A percentile compares a stretch with the other conserved stretches of the same genome.
Conservation (phyloP, 2,329 filamentous ascomycete genomes). For the Botrytis hyacinthi region DNA sequence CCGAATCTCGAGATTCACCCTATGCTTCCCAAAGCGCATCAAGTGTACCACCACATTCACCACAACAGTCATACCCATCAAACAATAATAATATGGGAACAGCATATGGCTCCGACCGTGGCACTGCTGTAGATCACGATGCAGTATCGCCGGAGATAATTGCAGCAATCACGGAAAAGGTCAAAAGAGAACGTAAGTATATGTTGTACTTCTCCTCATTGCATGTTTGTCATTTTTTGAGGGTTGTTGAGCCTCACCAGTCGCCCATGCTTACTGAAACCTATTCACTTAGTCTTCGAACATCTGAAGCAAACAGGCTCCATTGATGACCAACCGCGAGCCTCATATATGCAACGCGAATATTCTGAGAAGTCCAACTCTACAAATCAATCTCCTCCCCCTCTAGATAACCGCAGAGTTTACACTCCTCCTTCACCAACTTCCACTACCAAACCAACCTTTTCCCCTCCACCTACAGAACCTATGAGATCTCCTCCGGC, state of each 20-base stretch:
- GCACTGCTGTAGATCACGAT: conserved; percentile 31
- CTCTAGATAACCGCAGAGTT: conserved; percentile 41
- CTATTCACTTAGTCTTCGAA: conserved; percentile 33
- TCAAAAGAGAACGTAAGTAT: conserved; percentile 53
- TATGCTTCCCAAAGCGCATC: conserved; percentile 24
- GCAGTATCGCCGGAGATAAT: conserved; percentile 59
- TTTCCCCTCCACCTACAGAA: conserved; percentile 37
- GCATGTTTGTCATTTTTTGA: conserved; percentile 27
- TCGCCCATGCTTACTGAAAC: conserved; percentile 24
- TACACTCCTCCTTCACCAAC: conserved; percentile 56
- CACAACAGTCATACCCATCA: conserved; percentile 13
- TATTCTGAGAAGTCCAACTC: conserved; percentile 37
- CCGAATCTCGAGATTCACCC: conserved; percentile 32
- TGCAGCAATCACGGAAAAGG: conserved; percentile 57
- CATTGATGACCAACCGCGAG: conserved; percentile 34
- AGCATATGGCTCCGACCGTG: conserved; percentile 25
- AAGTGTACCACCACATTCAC: conserved; percentile 28
- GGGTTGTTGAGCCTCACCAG: conserved; percentile 17
- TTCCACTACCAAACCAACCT: conserved; percentile 34
- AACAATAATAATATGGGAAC: conserved; percentile 31
- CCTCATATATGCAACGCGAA: conserved; percentile 41
- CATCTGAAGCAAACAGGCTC: conserved; percentile 39
- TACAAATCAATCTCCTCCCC: conserved; percentile 48
- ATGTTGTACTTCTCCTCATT: conserved; percentile 37
- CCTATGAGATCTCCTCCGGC: conserved; percentile 35